Evolutionary conservation across 2,329 filamentous ascomycete genomes (phyloP).

Genomic region (Colletotrichum zoysiae): DNA sequence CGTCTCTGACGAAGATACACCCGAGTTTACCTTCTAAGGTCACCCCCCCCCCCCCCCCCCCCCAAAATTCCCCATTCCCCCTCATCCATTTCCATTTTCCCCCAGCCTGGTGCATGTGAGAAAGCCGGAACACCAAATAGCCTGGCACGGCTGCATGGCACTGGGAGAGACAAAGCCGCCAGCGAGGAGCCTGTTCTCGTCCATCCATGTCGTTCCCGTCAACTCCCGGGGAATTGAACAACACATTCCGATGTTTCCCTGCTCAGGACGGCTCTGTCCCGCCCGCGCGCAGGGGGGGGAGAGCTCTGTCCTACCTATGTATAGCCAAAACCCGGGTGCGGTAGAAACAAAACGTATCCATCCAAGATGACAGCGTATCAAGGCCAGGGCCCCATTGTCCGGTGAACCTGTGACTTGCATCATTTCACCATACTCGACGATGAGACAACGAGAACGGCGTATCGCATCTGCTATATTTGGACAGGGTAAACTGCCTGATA

Average conservation of each 20-base stretch:
- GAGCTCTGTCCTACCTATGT: constrained; percentile 43
- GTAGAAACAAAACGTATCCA: constrained; percentile 31
- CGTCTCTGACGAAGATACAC: background rate
- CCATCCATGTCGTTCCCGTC: constrained; percentile 25
- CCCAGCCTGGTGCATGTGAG: constrained; percentile 31
- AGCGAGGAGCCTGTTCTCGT: constrained; percentile 6
- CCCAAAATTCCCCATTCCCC: background rate
- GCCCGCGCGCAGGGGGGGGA: constrained; percentile 16
- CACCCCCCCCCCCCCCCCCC: background rate
- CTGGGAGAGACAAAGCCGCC: constrained; percentile 1
- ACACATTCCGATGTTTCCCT: constrained; percentile 32
- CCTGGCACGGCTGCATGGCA: background rate
- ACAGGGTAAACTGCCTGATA: background rate
- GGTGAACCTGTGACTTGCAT: constrained; percentile 23
- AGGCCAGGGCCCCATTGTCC: background rate
- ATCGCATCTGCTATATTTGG: background rate
- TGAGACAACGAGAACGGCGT: constrained; percentile 19
- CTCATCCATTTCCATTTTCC: constrained; percentile 15
- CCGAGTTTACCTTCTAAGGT: background rate
- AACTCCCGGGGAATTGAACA: constrained; percentile 27
- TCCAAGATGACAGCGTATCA: constrained; percentile 5
- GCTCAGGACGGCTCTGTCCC: constrained; percentile 12
- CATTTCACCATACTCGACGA: constrained; percentile 11
- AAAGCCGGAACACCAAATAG: background rate
- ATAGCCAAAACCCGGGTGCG: constrained; percentile 41